Percentiles rank a stretch among this genome's conserved stretches.
Evolutionary conservation across 805 yeast species (phyloP).

Genomic region (Saccharomycopsis capsularis): DNA sequence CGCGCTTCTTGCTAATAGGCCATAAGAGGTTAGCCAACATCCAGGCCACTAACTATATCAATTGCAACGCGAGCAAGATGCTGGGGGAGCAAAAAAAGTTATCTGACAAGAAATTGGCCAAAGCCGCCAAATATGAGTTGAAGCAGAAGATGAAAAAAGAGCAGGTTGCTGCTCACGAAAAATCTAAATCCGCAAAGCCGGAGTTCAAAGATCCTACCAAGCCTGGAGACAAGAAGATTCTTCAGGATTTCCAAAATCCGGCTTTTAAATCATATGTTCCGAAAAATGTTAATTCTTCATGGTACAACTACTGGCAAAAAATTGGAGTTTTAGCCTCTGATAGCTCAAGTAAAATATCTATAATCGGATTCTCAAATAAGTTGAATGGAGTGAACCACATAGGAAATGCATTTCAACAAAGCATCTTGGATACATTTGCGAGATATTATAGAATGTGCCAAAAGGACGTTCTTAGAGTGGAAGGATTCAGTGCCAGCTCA

Average conservation of each 20-base stretch:
- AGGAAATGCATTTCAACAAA: conserved; percentile 95
- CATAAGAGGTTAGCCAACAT: no score
- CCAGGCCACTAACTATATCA: no score
- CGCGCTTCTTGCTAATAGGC: no score
- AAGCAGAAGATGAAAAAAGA: conserved; percentile 1
- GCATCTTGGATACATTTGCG: conserved; percentile 88
- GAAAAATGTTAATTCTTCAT: conserved; percentile 83
- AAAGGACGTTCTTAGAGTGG: conserved; percentile 80
- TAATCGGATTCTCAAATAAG: conserved; percentile 98
- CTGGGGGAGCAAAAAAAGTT: no score
- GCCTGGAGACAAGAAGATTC: conserved; percentile 85
- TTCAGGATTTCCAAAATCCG: conserved; percentile 80
- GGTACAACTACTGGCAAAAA: conserved; percentile 96
- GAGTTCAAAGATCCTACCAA: conserved; percentile 25
- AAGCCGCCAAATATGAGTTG: not conserved
- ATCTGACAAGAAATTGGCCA: not conserved
- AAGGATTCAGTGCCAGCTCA: conserved; percentile 99
- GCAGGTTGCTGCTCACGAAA: not conserved
- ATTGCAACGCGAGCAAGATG: no score
- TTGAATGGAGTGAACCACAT: conserved; percentile 97
- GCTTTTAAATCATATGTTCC: conserved; percentile 94
- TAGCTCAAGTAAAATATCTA: conserved; percentile 72
- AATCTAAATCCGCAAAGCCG: not conserved
- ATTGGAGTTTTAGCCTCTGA: conserved; percentile 84
- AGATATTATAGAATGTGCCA: conserved; percentile 96